These are phyloP conservation scores for Cyberlindnera suaveolens DNA, from an alignment of 805 yeast genomes.

Conservation along the genomic window DNA sequence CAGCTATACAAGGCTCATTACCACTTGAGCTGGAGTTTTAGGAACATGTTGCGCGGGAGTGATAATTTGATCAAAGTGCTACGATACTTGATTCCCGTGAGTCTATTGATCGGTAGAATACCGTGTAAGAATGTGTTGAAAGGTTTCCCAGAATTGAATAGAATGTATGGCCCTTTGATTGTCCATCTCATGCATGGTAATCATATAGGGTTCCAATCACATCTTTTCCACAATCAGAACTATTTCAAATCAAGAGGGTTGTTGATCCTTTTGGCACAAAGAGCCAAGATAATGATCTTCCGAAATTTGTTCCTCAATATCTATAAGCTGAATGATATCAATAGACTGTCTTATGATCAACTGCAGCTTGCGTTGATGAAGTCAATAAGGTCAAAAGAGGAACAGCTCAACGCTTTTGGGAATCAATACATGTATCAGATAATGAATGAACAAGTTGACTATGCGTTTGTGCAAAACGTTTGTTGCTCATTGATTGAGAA, in stretches of 20 bases:
- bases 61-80: conserved; percentile 29
- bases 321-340: conserved; percentile 7
- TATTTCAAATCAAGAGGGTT: conserved; percentile 34
- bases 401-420: conserved; percentile 10
- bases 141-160: conserved; percentile 22
- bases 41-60: neutral
- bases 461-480: conserved; percentile 39
- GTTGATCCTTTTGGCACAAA: conserved; percentile 39
- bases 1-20: conserved; percentile 39
- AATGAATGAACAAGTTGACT: conserved; percentile 26
- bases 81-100: conserved; percentile 44
- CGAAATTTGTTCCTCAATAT: conserved; percentile 33
- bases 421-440: conserved; percentile 23
- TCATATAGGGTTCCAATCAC: conserved; percentile 28
- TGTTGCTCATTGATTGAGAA: conserved; percentile 47
- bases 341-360: conserved; percentile 4
- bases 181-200: conserved; percentile 37
- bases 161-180: conserved; percentile 33
- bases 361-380: conserved; percentile 21
- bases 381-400: conserved; percentile 18
- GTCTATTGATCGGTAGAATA: conserved; percentile 44
- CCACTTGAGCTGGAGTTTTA: conserved; percentile 41
- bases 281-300: conserved; percentile 37
- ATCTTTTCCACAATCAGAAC: conserved; percentile 29
- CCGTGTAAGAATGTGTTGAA: conserved; percentile 31